Percentiles rank a stretch among this genome's conserved stretches.
Evolutionary conservation across 352 stramenopile species (phyloP).

Genomic region (Pythium aphanidermatum): DNA sequence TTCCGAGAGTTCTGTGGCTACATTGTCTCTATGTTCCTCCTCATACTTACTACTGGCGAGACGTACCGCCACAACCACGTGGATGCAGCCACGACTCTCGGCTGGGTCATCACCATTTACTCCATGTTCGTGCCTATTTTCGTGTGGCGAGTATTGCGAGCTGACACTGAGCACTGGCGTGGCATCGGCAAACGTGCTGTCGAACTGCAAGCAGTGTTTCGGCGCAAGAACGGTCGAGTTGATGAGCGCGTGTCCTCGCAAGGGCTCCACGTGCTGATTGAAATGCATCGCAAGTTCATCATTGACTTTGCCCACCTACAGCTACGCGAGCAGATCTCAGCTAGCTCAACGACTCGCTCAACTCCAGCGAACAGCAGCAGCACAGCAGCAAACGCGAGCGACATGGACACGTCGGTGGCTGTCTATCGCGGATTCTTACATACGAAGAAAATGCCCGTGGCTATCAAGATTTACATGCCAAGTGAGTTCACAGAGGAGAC

Average conservation of each 20-base stretch:
- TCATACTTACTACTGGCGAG: conserved; percentile 29
- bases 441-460: conserved; percentile 25
- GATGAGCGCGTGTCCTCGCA: conserved; percentile 18
- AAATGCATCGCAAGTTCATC: conserved; percentile 56
- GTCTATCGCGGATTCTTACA: conserved; percentile 32
- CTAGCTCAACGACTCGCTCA: background rate
- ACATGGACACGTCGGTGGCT: background rate
- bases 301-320: conserved; percentile 71
- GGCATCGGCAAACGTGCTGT: conserved; percentile 47
- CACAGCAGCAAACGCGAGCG: no score
- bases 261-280: conserved; percentile 41
- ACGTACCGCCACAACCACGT: conserved; percentile 19
- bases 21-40: conserved; percentile 30
- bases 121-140: conserved; percentile 37
- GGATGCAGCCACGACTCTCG: conserved; percentile 25
- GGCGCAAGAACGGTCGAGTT: background rate
- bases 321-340: conserved; percentile 27
- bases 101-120: conserved; percentile 34
- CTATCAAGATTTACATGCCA: conserved; percentile 46
- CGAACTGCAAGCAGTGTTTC: conserved; percentile 37
- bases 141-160: conserved; percentile 58
- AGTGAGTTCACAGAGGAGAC: conserved; percentile 31
- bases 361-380: no score
- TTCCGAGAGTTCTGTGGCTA: conserved; percentile 55
- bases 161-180: conserved; percentile 65